Conservation (phyloP, 2,329 filamentous ascomycete genomes). For the Trichophyton verrucosum region DNA sequence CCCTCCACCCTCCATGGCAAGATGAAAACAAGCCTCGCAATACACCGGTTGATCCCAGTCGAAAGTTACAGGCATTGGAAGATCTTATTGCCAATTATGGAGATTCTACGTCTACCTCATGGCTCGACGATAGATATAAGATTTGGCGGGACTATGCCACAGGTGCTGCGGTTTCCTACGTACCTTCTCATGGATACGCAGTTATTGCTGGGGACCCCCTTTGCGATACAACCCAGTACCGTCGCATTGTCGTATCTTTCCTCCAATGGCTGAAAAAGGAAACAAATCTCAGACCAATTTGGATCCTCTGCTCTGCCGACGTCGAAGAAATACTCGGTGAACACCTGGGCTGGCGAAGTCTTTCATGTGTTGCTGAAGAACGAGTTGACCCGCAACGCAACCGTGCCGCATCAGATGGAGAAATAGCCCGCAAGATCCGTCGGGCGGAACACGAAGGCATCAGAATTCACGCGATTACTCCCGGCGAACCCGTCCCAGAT, state of each 20-base stretch:
- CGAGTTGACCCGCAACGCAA: conserved; percentile 64
- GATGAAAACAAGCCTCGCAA: conserved; percentile 23
- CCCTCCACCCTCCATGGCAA: conserved; percentile 55
- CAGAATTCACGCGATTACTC: conserved; percentile 59
- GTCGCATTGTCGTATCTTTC: conserved; percentile 60
- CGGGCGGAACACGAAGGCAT: conserved; percentile 73
- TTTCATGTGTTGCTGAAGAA: conserved; percentile 82
- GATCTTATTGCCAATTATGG: conserved; percentile 92
- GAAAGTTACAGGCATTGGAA: conserved; percentile 59
- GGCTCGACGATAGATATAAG: conserved; percentile 78
- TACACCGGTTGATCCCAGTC: conserved; percentile 32
- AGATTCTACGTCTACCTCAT: conserved; percentile 85
- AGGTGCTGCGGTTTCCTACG: conserved; percentile 75
- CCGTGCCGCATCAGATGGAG: conserved; percentile 50
- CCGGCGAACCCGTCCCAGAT: conserved; percentile 51
- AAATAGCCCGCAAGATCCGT: conserved; percentile 62
- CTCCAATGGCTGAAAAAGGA: conserved; percentile 63
- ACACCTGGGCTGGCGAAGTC: conserved; percentile 73
- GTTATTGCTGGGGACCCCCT: conserved; percentile 81
- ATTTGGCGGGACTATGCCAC: conserved; percentile 71
- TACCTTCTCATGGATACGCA: conserved; percentile 61
- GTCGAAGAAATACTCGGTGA: conserved; percentile 69
- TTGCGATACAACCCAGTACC: conserved; percentile 66
- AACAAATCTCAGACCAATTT: conserved; percentile 63
- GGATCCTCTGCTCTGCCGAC: conserved; percentile 72